Conservation (phyloP, 2,329 filamentous ascomycete species). For the Xylaria sp. region DNA sequence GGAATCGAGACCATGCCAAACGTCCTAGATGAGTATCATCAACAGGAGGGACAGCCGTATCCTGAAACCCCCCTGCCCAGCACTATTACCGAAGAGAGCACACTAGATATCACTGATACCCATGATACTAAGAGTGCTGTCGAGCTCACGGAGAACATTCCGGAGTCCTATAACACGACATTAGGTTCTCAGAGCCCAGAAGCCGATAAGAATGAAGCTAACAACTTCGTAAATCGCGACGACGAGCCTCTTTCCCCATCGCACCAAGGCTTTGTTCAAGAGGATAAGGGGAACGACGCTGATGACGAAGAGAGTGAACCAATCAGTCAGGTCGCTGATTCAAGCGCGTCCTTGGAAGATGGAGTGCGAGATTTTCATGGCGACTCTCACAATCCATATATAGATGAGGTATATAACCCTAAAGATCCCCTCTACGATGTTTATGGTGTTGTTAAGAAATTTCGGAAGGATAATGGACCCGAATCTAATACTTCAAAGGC, state of each 20-base stretch:
- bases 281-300: background rate
- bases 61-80: background rate
- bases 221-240: background rate
- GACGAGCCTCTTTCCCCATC: background rate
- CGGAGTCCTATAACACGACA: background rate
- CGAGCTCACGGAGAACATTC: background rate
- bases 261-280: background rate
- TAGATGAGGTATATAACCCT: slow-evolving; percentile 1
- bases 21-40: background rate
- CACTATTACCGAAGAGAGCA: slow-evolving; percentile 7
- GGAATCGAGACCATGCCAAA: slow-evolving; percentile 9
- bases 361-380: background rate
- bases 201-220: background rate
- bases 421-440: slow-evolving; percentile 21
- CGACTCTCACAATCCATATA: background rate
- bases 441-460: background rate
- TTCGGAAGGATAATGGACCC: background rate
- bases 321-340: background rate
- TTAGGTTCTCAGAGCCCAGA: background rate
- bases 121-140: background rate
- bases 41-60: background rate
- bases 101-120: background rate
- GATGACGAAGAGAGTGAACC: background rate
- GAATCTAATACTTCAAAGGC: background rate
- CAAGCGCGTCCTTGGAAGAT: background rate